Evolutionary conservation across 441 rosid species (phyloP), one percentile per base, ranked within the genome.

Genomic region (Jatropha podagrica): DNA sequence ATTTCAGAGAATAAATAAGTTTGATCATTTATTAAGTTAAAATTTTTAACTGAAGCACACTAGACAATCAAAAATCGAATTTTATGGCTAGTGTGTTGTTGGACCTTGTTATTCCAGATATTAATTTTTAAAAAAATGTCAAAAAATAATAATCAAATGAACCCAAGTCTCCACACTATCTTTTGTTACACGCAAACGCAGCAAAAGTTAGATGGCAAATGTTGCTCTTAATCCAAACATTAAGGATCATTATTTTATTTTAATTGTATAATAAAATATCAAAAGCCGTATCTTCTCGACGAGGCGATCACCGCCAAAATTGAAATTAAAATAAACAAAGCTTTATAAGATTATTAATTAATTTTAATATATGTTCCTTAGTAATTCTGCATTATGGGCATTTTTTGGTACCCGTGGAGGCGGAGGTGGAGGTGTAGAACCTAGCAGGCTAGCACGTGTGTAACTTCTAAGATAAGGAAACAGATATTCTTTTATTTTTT

Each of bases 321-420:
- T 13, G 15, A 68, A 26, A 54, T 55, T n/a, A 65, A 2, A 51
- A 37, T 26, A 54, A 4, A 7, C 2, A 52, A 52, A 11, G 12
- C 54, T 10, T 15, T 52, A 15, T 51, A 13, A 52, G 0, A 52
- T 13, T 52, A 5, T 4, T 52, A 13, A 42, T 42, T 15, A 15
- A 14, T 52, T 14, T 0, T 52, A 52, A 11, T 32, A 7, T 23
- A n/a, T 37, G 59, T 48, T 23, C 42, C 73, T 66, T 1, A 32
- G 32, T 51, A 70, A 70, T 74, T 77, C 74, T n/a, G 69, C 26
- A 4, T 64, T 38, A 3, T 9, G 12, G 51, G 85, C 79, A 79
- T 79, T 79, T 82, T 76, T 82, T 0, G 82, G 76, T 72, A 76
- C 76, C 61, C 70, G 85, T 79, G 76, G 76, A 32, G 32, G 32